Evolutionary conservation across 306 rosid genomes (phyloP).

Genomic region (Rosa lucieae): DNA sequence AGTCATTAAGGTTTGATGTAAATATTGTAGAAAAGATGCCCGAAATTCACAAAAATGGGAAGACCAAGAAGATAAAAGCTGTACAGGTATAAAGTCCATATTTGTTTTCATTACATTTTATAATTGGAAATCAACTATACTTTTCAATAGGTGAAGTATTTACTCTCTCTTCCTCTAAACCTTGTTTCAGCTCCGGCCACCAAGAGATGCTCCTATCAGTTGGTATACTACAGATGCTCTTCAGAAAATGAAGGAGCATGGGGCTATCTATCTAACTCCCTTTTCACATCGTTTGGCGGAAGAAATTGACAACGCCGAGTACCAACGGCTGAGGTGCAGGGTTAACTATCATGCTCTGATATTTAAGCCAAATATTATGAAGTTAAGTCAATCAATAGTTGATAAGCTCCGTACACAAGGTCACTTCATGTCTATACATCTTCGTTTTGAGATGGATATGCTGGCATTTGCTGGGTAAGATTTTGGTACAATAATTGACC

Average conservation of each 20-base stretch:
- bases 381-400: constrained; percentile 83
- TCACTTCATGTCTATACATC: constrained; percentile 94
- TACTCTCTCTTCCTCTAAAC: background rate
- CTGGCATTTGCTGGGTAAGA: constrained; percentile 95
- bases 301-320: constrained; percentile 89
- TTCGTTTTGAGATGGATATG: constrained; percentile 99
- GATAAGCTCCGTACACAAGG: constrained; percentile 92
- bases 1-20: constrained; percentile 71
- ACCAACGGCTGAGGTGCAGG: constrained; percentile 94
- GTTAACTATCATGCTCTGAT: constrained; percentile 94
- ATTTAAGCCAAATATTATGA: constrained; percentile 89
- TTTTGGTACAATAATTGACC: background rate
- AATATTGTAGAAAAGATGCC: constrained; percentile 85
- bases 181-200: constrained; percentile 74
- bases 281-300: constrained; percentile 98
- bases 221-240: constrained; percentile 88
- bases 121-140: constrained; percentile 12
- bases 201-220: constrained; percentile 85
- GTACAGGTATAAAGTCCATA: constrained; percentile 57
- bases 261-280: constrained; percentile 95
- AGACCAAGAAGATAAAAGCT: constrained; percentile 86
- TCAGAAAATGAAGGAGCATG: constrained; percentile 82
- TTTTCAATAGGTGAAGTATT: constrained; percentile 22
- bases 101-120: background rate
- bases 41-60: constrained; percentile 68